Evolutionary conservation across 257 asterid species (phyloP).

Genomic region (Marsdenia floribunda): DNA sequence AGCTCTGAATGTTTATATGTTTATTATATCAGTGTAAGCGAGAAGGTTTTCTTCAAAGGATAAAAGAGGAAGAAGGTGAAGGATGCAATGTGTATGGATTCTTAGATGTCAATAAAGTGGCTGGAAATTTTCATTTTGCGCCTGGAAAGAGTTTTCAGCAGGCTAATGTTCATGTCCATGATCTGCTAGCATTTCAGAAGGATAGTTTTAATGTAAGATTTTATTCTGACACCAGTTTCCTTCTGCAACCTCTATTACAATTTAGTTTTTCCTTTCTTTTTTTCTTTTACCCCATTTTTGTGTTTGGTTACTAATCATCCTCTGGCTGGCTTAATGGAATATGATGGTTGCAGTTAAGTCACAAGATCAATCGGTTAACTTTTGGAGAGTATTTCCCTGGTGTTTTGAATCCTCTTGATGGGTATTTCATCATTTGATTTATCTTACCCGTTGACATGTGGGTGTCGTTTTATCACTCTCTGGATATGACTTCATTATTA

Average conservation of each 20-base stretch:
- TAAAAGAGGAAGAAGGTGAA: conserved; percentile 96
- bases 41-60: conserved; percentile 90
- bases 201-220: conserved; percentile 89
- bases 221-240: conserved; percentile 13
- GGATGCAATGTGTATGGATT: conserved; percentile 92
- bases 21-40: conserved; percentile 70
- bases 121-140: conserved; percentile 97
- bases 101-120: conserved; percentile 92
- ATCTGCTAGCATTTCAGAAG: conserved; percentile 82
- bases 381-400: conserved; percentile 93
- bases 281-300: conserved; percentile 6
- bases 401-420: conserved; percentile 93
- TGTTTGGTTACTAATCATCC: conserved; percentile 1
- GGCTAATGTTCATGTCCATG: conserved; percentile 83
- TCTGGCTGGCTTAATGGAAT: conserved; percentile 17
- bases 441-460: background rate
- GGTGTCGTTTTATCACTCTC: background rate
- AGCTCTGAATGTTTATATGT: conserved; percentile 9
- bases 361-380: conserved; percentile 79
- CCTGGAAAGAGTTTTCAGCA: conserved; percentile 99
- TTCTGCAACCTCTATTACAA: background rate
- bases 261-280: background rate
- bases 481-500: background rate
- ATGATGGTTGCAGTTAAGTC: conserved; percentile 59
- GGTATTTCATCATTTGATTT: conserved; percentile 41